Evolutionary conservation across 331 rosid species (phyloP).

Genomic region (Arachis monticola): DNA sequence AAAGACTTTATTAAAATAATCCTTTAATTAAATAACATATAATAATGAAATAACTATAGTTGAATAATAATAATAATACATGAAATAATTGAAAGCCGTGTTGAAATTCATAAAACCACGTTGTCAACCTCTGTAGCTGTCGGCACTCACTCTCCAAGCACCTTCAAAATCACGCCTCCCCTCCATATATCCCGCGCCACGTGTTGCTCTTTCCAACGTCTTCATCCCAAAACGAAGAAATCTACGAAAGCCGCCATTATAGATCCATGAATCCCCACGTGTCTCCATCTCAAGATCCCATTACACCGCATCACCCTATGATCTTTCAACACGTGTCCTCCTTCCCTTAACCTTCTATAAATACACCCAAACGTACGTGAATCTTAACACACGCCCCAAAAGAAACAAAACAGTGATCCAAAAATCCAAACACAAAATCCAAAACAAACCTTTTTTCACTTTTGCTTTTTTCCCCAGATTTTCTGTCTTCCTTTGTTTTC

Average conservation of each 20-base stretch:
- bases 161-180: conserved; percentile 45
- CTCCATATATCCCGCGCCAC: conserved; percentile 44
- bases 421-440: conserved; percentile 26
- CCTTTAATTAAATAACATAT: too few species aligned
- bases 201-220: conserved; percentile 37
- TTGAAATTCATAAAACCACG: conserved; percentile 42
- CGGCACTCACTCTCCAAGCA: conserved; percentile 50
- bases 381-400: not conserved
- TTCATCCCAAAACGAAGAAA: not conserved
- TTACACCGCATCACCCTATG: not conserved
- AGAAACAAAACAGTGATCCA: not conserved
- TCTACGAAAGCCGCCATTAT: conserved; percentile 40
- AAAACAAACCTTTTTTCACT: conserved; percentile 3
- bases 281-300: conserved; percentile 19
- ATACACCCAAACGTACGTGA: conserved; percentile 7
- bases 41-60: too few species aligned
- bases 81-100: too few species aligned
- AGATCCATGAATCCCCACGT: conserved; percentile 19
- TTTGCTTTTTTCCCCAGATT: not conserved
- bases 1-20: too few species aligned
- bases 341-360: conserved; percentile 20
- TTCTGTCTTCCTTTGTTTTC: not conserved
- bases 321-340: conserved; percentile 43
- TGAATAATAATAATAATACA: too few species aligned
- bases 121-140: conserved; percentile 40